Evolutionary conservation across 768 basidiomycete species (phyloP).

Genomic region (Kockovaella imperatae): DNA sequence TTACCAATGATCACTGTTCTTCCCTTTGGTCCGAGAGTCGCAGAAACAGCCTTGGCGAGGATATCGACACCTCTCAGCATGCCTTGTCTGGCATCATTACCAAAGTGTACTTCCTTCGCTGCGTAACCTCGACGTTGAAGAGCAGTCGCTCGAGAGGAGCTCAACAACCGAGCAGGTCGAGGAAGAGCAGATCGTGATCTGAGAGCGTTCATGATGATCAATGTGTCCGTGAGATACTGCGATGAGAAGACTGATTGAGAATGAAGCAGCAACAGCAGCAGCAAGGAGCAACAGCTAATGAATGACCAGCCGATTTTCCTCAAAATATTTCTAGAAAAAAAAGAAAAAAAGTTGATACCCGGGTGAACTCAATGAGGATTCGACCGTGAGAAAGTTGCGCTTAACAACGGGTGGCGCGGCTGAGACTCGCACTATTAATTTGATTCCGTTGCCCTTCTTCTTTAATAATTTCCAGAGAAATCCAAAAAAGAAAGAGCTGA

Average conservation of each 20-base stretch:
- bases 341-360: not conserved
- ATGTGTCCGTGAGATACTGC: not conserved
- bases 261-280: no score
- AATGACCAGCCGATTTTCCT: not conserved
- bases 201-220: slow-evolving; percentile 7
- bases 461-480: no score
- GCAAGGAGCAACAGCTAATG: not conserved
- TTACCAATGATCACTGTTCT: slow-evolving; percentile 97
- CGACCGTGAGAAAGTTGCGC: slow-evolving; percentile 26
- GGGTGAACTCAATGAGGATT: not conserved
- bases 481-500: no score
- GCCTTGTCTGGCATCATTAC: slow-evolving; percentile 85
- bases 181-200: slow-evolving; percentile 37
- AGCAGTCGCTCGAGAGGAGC: slow-evolving; percentile 19
- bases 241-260: no score
- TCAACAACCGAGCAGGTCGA: slow-evolving; percentile 32
- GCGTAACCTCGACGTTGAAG: slow-evolving; percentile 37
- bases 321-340: slow-evolving; percentile 8
- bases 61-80: slow-evolving; percentile 94
- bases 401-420: no score
- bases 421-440: no score
- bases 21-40: slow-evolving; percentile 96
- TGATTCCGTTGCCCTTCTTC: no score
- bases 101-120: slow-evolving; percentile 87
- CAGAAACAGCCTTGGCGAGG: slow-evolving; percentile 91